These are phyloP conservation scores for Chlamydomonas asymmetrica DNA, from an alignment of 139 green algal genomes.

Conservation along the genomic window DNA sequence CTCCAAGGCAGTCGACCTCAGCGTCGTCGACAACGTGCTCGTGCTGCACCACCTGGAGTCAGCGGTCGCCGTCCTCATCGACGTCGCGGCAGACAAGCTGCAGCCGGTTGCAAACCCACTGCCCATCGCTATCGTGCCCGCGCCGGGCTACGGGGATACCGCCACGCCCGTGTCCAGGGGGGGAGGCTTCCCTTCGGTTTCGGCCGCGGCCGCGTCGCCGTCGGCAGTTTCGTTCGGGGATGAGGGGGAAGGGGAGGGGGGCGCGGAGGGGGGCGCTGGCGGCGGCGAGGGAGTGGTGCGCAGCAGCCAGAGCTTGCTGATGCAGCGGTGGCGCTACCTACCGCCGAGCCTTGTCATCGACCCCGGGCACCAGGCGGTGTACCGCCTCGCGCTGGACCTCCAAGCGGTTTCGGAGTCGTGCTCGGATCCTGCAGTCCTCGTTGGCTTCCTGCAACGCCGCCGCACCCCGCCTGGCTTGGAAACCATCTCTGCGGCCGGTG, in stretches of 20 bases:
- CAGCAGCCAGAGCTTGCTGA: neutral
- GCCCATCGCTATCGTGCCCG: slow-evolving; percentile 27
- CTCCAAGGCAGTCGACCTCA: slow-evolving; percentile 29
- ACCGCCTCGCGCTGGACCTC: slow-evolving; percentile 32
- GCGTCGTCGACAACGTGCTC: slow-evolving; percentile 41
- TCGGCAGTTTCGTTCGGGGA: too few relatives aligned
- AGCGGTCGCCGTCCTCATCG: slow-evolving; percentile 28
- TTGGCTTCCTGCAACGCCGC: slow-evolving; percentile 43
- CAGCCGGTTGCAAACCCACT: slow-evolving; percentile 40
- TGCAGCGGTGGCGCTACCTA: slow-evolving; percentile 14
- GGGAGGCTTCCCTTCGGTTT: too few relatives aligned
- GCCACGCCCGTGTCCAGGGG: too few relatives aligned
- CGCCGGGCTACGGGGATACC: too few relatives aligned
- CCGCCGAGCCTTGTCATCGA: slow-evolving; percentile 28
- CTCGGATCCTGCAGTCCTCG: slow-evolving; percentile 28
- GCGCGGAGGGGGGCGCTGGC: neutral
- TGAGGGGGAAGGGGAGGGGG: neutral
- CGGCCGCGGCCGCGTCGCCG: neutral
- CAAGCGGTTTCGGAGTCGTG: slow-evolving; percentile 20
- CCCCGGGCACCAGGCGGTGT: slow-evolving; percentile 4
- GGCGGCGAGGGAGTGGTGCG: neutral
- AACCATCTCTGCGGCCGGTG: neutral
- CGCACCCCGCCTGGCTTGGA: neutral
- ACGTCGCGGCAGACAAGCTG: slow-evolving; percentile 22
- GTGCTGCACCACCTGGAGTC: slow-evolving; percentile 18